phyloP scores from a whole-genome alignment of 2,329 filamentous ascomycete genomes.

The Sclerotinia glacialis region DNA sequence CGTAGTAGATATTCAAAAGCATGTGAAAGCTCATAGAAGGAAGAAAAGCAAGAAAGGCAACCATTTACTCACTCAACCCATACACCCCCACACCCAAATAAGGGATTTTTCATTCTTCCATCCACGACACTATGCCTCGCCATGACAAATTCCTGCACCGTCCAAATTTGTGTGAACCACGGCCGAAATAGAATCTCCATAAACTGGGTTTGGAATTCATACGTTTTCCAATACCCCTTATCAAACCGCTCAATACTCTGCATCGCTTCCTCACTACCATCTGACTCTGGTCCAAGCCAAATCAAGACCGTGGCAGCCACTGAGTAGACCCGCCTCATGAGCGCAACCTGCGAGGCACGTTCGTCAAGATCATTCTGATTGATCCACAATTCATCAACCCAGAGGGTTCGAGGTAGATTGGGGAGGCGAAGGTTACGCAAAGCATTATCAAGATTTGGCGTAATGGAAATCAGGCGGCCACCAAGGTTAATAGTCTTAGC shows the following conservation, averaged over 20 bases:
- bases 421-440: conserved; percentile 10
- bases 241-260: conserved; percentile 6
- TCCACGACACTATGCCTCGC: conserved; percentile 1
- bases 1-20: background rate
- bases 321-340: conserved; percentile 32
- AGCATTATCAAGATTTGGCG: conserved; percentile 22
- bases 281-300: conserved; percentile 20
- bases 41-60: too few species aligned
- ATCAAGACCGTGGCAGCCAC: conserved; percentile 19
- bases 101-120: conserved; percentile 17
- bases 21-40: too few species aligned
- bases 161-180: conserved; percentile 26
- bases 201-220: conserved; percentile 5
- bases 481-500: conserved; percentile 10
- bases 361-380: conserved; percentile 28
- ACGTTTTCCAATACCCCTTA: conserved; percentile 5
- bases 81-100: conserved; percentile 12
- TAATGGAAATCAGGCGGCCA: background rate
- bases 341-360: conserved; percentile 26
- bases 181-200: conserved; percentile 11
- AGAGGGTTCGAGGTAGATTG: conserved; percentile 6
- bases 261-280: conserved; percentile 12
- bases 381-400: conserved; percentile 28
- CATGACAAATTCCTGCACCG: conserved; percentile 24
- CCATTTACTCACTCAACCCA: conserved; percentile 10